phyloP scores from a whole-genome alignment of 192 early-diverging fungal species.

The Funneliformis mosseae region DNA sequence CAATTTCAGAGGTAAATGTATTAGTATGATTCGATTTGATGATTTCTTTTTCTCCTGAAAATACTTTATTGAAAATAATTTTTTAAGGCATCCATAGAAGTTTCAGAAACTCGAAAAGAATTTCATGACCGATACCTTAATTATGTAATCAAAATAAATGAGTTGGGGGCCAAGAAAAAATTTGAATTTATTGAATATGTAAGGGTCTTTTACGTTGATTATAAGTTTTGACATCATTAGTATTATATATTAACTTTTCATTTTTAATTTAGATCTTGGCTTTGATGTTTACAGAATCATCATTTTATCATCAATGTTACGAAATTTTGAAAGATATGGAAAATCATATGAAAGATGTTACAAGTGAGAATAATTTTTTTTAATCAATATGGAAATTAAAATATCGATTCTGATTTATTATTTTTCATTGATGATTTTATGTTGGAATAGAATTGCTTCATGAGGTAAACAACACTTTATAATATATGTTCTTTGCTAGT shows the following conservation, averaged over 20 bases:
- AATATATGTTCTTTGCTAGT: not conserved
- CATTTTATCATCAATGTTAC: conserved; percentile 83
- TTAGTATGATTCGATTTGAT: conserved; percentile 16
- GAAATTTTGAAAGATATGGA: conserved; percentile 79
- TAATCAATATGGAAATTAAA: not conserved
- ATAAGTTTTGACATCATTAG: not conserved
- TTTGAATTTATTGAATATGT: conserved; percentile 76
- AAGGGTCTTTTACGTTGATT: conserved; percentile 28
- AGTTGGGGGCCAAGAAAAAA: conserved; percentile 70
- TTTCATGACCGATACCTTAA: conserved; percentile 64
- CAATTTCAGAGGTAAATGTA: conserved; percentile 55
- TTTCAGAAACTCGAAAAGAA: conserved; percentile 62
- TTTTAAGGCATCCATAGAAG: conserved; percentile 56
- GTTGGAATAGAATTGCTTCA: conserved; percentile 41
- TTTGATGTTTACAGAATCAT: conserved; percentile 81
- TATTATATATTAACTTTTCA: not conserved
- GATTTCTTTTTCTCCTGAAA: not conserved
- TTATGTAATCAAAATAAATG: conserved; percentile 72
- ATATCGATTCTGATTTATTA: not conserved
- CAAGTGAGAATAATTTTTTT: conserved; percentile 40
- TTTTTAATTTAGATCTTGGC: conserved; percentile 58
- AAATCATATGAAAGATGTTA: conserved; percentile 77
- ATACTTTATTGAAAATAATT: conserved; percentile 7
- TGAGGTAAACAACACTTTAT: conserved; percentile 39
- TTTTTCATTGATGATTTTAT: not conserved